A percentile compares a stretch with the other conserved stretches of the same genome.
These are phyloP conservation scores for Cladosporium sp. DNA, from an alignment of 2,329 filamentous ascomycete genomes.

Conservation along the genomic window DNA sequence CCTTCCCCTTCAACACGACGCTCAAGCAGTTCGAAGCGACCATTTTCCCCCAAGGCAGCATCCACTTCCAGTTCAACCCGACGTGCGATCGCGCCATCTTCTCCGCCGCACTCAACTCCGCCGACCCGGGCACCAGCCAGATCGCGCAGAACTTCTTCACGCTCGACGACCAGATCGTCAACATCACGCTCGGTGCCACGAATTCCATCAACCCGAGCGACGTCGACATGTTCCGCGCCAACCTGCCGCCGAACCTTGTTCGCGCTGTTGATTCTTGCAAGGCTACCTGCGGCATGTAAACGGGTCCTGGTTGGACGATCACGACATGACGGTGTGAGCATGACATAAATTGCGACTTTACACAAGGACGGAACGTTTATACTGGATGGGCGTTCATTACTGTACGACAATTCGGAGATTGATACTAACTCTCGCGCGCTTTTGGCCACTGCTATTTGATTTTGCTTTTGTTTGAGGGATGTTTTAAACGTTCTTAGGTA, in stretches of 20 bases:
- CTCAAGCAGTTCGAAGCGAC: conserved; percentile 40
- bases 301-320: too few species aligned
- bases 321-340: too few species aligned
- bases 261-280: conserved; percentile 8
- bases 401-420: not conserved
- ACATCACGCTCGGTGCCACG: conserved; percentile 30
- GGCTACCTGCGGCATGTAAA: conserved; percentile 6
- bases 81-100: conserved; percentile 40
- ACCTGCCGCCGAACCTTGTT: conserved; percentile 10
- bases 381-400: not conserved
- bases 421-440: not conserved
- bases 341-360: too few species aligned
- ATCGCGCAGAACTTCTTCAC: conserved; percentile 41
- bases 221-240: conserved; percentile 10
- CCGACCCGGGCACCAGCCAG: conserved; percentile 38
- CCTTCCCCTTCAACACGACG: conserved; percentile 35
- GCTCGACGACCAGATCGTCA: conserved; percentile 31
- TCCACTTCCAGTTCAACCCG: conserved; percentile 46
- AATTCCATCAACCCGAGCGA: conserved; percentile 7
- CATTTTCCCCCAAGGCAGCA: conserved; percentile 42
- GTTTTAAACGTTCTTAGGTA: not conserved
- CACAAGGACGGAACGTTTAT: not conserved
- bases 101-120: conserved; percentile 38
- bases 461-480: not conserved
- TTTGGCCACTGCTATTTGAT: not conserved